Evolutionary conservation across 306 rosid species (phyloP), one percentile per base, ranked within the genome.

Genomic region (Quercus robur): DNA sequence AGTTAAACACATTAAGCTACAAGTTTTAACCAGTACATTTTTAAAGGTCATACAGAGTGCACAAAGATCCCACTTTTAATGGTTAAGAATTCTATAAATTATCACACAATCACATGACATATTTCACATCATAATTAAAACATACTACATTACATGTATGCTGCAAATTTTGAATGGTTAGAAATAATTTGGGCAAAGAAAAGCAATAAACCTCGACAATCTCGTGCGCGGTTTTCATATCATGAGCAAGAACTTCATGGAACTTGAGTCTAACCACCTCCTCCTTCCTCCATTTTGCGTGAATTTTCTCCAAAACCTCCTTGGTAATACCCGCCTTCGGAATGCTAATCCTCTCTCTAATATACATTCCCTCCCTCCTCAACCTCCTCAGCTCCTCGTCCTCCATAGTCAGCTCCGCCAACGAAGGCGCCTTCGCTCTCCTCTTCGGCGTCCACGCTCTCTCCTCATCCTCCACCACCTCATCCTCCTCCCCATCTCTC

Each of bases 201-300:
- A 14, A 63, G 30, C 13, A 75, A 80, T 88, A 33, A 77, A 91
- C 98, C 98, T 93, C 93, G 14, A 95, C 97, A 52, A 93, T 91
- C 77, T 88, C 90, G 55, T 90, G 98, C 21, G 94, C 99, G 2
- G 94, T 85, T 86, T 91, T 96, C 97, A 93, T 96, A 78, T 95
- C 94, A 20, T 84, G 85, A 1, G 97, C 94, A 54, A 96, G 96
- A 17, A 78, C 84, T 81, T 96, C 97, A 73, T 96, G 93, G 79
- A 96, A 96, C 85, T 96, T 96, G 76, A 96, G 99, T 87, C 91
- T 86, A 7, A 90, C 98, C 68, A 96, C 23, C 85, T 93, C 98
- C 81, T 87, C 89, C 87, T 81, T 88, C 78, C 88, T 90, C 99
- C 99, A 96, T 0, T 73, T 87, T 15, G 75, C 85, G 54, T 96